Percentiles rank a stretch among this genome's conserved stretches.
These are phyloP conservation scores for Penicillium sclerotigenum DNA, from an alignment of 2,329 filamentous ascomycete genomes.

Conservation along the genomic window DNA sequence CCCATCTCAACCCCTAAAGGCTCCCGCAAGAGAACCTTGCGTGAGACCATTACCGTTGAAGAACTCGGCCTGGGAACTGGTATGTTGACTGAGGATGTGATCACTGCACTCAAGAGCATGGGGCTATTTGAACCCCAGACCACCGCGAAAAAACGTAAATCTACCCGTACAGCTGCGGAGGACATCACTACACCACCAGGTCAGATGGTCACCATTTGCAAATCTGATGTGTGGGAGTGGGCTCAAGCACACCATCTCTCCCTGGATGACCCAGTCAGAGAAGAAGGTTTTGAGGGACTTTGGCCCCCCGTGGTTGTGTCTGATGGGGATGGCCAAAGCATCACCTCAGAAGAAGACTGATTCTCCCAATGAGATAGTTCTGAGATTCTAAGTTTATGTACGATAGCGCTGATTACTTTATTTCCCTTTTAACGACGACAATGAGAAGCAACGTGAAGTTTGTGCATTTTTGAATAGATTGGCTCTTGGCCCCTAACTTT, in stretches of 20 bases:
- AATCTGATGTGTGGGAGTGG: constrained; percentile 64
- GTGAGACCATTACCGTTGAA: constrained; percentile 60
- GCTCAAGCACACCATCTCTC: constrained; percentile 60
- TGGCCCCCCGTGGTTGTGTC: constrained; percentile 51
- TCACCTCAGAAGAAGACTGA: constrained; percentile 18
- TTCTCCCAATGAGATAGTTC: not conserved
- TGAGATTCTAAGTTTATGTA: constrained; percentile 8
- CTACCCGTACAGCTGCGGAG: constrained; percentile 32
- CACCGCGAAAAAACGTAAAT: constrained; percentile 52
- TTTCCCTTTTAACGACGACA: constrained; percentile 4
- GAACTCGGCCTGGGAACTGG: constrained; percentile 75
- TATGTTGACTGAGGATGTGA: constrained; percentile 80
- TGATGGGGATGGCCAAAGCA: constrained; percentile 29
- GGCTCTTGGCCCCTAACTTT: constrained; percentile 5
- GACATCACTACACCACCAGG: constrained; percentile 23
- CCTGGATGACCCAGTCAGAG: constrained; percentile 65
- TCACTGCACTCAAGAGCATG: constrained; percentile 76
- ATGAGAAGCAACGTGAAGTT: constrained; percentile 10
- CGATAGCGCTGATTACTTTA: constrained; percentile 5
- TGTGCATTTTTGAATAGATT: constrained; percentile 19
- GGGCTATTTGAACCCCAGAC: constrained; percentile 58
- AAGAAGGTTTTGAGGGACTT: constrained; percentile 69
- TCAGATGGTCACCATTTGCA: constrained; percentile 50
- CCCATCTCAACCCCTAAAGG: constrained; percentile 30
- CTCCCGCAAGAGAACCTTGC: constrained; percentile 42